Evolutionary conservation across 768 basidiomycete genomes (phyloP).

Genomic region (Sporobolomyces pararoseus): DNA sequence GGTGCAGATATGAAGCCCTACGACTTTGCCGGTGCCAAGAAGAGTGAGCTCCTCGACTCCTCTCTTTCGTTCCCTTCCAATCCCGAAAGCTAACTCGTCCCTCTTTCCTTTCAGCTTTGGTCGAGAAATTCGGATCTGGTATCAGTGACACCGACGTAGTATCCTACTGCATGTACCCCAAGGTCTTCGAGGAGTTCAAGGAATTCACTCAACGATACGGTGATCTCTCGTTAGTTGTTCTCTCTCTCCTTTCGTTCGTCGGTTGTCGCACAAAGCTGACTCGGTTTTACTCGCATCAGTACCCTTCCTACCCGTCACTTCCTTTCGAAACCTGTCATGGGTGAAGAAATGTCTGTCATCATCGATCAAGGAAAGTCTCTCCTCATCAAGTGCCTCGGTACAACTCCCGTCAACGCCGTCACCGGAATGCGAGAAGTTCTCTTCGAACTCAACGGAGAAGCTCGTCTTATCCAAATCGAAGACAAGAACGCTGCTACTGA

Average conservation of each 20-base stretch:
- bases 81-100: constrained; percentile 59
- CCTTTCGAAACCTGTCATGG: constrained; percentile 81
- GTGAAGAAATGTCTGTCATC: constrained; percentile 69
- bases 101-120: constrained; percentile 51
- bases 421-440: constrained; percentile 92
- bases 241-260: not conserved
- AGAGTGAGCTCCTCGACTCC: not conserved
- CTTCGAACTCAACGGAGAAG: constrained; percentile 71
- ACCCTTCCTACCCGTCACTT: constrained; percentile 96
- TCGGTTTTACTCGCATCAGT: constrained; percentile 51
- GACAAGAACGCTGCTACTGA: constrained; percentile 97
- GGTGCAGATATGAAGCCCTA: constrained; percentile 80
- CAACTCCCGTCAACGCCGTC: constrained; percentile 86
- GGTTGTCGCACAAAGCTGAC: not conserved
- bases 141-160: constrained; percentile 90
- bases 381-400: constrained; percentile 90
- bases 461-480: constrained; percentile 90
- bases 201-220: constrained; percentile 89
- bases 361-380: constrained; percentile 89
- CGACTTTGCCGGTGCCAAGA: constrained; percentile 77
- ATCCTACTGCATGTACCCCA: constrained; percentile 94
- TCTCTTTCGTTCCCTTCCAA: not conserved
- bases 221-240: constrained; percentile 37
- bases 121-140: constrained; percentile 90
- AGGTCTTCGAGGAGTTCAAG: constrained; percentile 91